These are phyloP conservation scores for Tuber melanosporum DNA, from an alignment of 495 filamentous ascomycete species.

Conservation along the genomic window DNA sequence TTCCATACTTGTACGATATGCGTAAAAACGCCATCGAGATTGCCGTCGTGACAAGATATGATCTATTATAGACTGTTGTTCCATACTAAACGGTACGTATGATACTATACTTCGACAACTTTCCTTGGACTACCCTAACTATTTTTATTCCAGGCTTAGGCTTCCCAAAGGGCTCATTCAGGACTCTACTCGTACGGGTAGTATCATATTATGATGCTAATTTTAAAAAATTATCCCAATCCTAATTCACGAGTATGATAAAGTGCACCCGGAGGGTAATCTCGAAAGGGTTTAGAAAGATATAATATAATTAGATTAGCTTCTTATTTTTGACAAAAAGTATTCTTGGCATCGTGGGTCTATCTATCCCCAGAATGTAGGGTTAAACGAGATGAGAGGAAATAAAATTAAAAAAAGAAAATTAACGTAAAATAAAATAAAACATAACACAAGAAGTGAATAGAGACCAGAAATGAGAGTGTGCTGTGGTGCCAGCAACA, in stretches of 20 bases:
- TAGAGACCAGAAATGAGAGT: background rate
- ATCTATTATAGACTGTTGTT: background rate
- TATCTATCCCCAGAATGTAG: background rate
- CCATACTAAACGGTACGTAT: no score
- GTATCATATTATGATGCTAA: background rate
- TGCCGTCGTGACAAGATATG: background rate
- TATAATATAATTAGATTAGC: background rate
- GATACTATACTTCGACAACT: background rate
- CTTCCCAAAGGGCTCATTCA: background rate
- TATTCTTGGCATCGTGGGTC: background rate
- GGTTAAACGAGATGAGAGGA: background rate
- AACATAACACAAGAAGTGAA: slow-evolving; percentile 1
- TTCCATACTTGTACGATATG: background rate
- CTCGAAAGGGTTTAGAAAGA: background rate
- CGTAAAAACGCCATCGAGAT: background rate
- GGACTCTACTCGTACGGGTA: no score
- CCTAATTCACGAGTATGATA: background rate
- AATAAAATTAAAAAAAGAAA: background rate
- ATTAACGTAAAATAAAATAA: background rate
- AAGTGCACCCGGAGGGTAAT: background rate
- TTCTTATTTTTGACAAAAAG: slow-evolving; percentile 1
- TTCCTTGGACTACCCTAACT: background rate
- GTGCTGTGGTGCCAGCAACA: slow-evolving; percentile 3
- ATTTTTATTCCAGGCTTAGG: background rate
- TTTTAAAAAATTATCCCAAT: background rate